phyloP scores from a whole-genome alignment of 2,329 filamentous ascomycete genomes.

The Phialophora verrucosa region DNA sequence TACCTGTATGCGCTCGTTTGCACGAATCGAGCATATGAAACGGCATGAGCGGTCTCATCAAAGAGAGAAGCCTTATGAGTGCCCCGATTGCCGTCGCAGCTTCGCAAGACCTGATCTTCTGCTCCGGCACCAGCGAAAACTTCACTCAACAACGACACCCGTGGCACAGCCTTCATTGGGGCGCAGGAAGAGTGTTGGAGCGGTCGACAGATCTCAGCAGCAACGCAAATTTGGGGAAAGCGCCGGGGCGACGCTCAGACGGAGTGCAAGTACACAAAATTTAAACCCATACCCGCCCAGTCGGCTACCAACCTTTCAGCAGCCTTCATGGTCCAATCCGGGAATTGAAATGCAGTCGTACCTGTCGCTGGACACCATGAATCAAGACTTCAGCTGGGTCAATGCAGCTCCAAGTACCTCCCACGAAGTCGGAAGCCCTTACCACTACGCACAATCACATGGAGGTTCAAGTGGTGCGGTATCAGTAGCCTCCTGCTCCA shows the following conservation, averaged over 20 bases:
- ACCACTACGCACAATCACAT: background rate
- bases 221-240: background rate
- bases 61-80: background rate
- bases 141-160: background rate
- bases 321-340: background rate
- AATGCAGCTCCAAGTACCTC: background rate
- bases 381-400: background rate
- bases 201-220: background rate
- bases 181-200: background rate
- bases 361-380: background rate
- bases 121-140: background rate
- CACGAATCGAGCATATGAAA: background rate
- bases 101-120: background rate
- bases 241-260: background rate
- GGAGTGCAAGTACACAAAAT: background rate
- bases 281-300: background rate
- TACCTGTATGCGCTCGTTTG: background rate
- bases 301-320: background rate
- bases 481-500: conserved; percentile 1
- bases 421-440: background rate
- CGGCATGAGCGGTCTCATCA: background rate
- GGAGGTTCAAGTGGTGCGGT: background rate
- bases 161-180: background rate
- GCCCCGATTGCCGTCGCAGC: background rate
- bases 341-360: background rate